These are phyloP conservation scores for Teratosphaeria viscida DNA, from an alignment of 2,329 filamentous ascomycete species.

Conservation along the genomic window DNA sequence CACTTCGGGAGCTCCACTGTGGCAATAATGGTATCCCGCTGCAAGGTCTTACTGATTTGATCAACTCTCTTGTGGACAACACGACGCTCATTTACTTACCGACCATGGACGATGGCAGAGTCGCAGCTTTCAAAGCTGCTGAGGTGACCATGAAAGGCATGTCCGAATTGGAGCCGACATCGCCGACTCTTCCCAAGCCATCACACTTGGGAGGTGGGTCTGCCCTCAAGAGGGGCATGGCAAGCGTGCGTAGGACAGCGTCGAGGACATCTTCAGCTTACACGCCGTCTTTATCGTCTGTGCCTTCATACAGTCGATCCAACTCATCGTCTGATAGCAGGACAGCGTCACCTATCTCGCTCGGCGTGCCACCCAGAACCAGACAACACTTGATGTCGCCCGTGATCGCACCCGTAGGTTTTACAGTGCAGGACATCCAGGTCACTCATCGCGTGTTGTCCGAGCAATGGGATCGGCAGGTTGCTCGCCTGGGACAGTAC, in stretches of 20 bases:
- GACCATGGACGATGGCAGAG: constrained; percentile 51
- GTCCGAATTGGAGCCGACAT: constrained; percentile 16
- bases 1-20: constrained; percentile 56
- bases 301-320: constrained; percentile 10
- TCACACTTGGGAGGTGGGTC: constrained; percentile 9
- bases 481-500: constrained; percentile 37
- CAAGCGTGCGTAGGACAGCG: constrained; percentile 22
- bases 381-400: constrained; percentile 14
- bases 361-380: constrained; percentile 15
- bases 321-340: constrained; percentile 4
- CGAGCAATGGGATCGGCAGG: constrained; percentile 41
- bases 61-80: constrained; percentile 59
- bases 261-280: constrained; percentile 18
- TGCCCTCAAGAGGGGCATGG: constrained; percentile 22
- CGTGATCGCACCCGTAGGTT: constrained; percentile 5
- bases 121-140: constrained; percentile 45
- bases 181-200: constrained; percentile 11
- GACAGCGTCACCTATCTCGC: constrained; percentile 10
- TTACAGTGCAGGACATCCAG: constrained; percentile 41
- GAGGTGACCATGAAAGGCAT: constrained; percentile 25
- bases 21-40: constrained; percentile 63
- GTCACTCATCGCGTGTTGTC: constrained; percentile 37
- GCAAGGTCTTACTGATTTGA: constrained; percentile 58
- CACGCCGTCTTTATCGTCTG: constrained; percentile 22
- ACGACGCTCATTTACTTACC: constrained; percentile 52